Evolutionary conservation across 208 protist species (phyloP).

Genomic region (Leishmania amazonensis): DNA sequence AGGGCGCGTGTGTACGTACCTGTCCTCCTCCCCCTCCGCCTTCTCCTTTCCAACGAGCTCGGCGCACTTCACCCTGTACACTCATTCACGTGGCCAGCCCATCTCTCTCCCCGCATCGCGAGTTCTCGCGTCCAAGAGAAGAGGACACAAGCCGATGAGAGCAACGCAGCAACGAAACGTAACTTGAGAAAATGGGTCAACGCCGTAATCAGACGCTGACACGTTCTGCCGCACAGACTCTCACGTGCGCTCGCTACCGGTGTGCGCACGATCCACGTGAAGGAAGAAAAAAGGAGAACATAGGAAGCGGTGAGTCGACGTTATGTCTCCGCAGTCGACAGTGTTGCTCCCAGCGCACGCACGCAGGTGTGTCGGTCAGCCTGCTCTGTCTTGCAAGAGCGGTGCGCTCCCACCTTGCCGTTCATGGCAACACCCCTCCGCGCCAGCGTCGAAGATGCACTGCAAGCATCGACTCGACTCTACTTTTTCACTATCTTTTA

Average conservation of each 20-base stretch:
- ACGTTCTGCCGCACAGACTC: not conserved
- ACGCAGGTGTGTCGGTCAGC: not conserved
- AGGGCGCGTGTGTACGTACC: not conserved
- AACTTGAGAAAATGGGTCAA: not conserved
- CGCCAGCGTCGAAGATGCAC: not conserved
- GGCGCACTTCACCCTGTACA: not conserved
- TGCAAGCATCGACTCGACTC: not conserved
- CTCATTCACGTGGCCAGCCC: not conserved
- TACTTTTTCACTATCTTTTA: not conserved
- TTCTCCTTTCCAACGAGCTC: not conserved
- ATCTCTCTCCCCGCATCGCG: not conserved
- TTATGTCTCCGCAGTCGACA: not conserved
- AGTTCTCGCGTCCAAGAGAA: not conserved
- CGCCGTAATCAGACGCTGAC: not conserved
- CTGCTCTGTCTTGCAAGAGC: not conserved
- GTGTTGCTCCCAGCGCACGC: not conserved
- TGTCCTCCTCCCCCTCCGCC: not conserved
- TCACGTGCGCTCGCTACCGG: not conserved
- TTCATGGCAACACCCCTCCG: not conserved
- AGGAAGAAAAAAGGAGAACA: not conserved
- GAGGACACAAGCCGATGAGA: not conserved
- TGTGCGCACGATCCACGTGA: not conserved
- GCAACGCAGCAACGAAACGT: not conserved
- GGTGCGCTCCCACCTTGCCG: not conserved
- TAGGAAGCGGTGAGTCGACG: not conserved